These are phyloP conservation scores for Pseudocercospora pini-densiflorae DNA, from an alignment of 2,329 filamentous ascomycete genomes.

Conservation along the genomic window DNA sequence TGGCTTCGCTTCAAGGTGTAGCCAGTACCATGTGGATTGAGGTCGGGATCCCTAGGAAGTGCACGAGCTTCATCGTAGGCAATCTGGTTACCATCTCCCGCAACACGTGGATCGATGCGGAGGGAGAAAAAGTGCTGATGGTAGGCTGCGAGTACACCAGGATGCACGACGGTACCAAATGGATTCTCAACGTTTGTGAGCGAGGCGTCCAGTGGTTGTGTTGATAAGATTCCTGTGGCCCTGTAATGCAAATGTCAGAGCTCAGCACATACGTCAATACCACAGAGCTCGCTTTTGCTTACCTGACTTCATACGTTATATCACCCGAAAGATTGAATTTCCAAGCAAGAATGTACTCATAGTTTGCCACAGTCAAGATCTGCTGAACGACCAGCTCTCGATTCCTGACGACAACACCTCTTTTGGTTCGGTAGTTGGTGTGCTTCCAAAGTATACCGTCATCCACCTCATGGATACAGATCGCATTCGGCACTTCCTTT, in stretches of 20 bases:
- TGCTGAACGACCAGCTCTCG: conserved; percentile 69
- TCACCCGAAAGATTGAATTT: conserved; percentile 72
- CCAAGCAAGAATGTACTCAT: conserved; percentile 70
- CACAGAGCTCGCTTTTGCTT: too few relatives aligned
- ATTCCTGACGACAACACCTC: conserved; percentile 63
- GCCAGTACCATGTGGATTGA: conserved; percentile 61
- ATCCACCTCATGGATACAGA: conserved; percentile 74
- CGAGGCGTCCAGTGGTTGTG: conserved; percentile 69
- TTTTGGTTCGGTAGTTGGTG: conserved; percentile 67
- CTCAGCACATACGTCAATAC: too few relatives aligned
- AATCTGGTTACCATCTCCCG: conserved; percentile 52
- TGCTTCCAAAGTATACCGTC: conserved; percentile 72
- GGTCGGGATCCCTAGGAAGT: conserved; percentile 59
- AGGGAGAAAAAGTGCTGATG: conserved; percentile 76
- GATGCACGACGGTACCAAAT: conserved; percentile 71
- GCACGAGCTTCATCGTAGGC: conserved; percentile 61
- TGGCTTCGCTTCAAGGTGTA: conserved; percentile 55
- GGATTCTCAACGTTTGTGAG: conserved; percentile 63
- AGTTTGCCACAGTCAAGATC: conserved; percentile 71
- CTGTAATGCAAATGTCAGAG: conserved; percentile 32
- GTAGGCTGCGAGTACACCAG: conserved; percentile 69
- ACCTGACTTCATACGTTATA: conserved; percentile 65
- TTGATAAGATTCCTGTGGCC: conserved; percentile 71
- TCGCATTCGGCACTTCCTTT: conserved; percentile 65
- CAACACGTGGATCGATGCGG: conserved; percentile 53